Evolutionary conservation across 345 rosid species (phyloP), one percentile per base, ranked within the genome.

Genomic region (Conringia planisiliqua): DNA sequence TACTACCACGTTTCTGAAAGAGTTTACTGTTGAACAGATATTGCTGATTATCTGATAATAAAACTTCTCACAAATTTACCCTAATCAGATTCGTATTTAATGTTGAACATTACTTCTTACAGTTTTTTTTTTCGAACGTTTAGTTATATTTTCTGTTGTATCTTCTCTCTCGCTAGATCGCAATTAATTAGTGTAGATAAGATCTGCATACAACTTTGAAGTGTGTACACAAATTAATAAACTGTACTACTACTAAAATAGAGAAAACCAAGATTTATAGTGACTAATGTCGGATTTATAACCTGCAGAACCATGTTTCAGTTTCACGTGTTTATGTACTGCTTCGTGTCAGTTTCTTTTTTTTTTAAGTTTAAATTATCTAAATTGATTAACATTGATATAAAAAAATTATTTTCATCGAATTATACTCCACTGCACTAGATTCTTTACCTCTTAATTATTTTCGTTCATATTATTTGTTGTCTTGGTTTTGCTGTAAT

Each of bases 301-400:
- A 67, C 20, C 43, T 40, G 38, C 55, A 59, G 39, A 35, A 32
- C 54, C 55, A 73, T 73, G 39, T 55, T 33, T 73, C 66, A 58
- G 54, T 59, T 58, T 67, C 73, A 67, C 79, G 73, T 75, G 78
- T 67, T 59, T 48, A 64, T 43, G 61, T 66, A 59, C 61, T 48
- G 52, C 35, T 26, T 67, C 50, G 47, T 67, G 73, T 75, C 73
- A 59, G 68, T 26, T 39, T 24, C 10, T 57, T 54, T 20, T 27
- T 33, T 47, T 42, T 46, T 29, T 35, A 30, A 30, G 0, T 27
- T 62, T 72, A 26, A 71, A 61, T 36, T 10, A 44, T 64, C 18
- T 17, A 54, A 54, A 20, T 54, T 26, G n/a, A 33, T 44, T 65
- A 73, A 38, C 38, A 50, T 27, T 51, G 9, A 62, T 54, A 27